A percentile compares a stretch with the other conserved stretches of the same genome.
phyloP scores from a whole-genome alignment of 2,329 filamentous ascomycete genomes.

The Hypoxylon rubiginosum region DNA sequence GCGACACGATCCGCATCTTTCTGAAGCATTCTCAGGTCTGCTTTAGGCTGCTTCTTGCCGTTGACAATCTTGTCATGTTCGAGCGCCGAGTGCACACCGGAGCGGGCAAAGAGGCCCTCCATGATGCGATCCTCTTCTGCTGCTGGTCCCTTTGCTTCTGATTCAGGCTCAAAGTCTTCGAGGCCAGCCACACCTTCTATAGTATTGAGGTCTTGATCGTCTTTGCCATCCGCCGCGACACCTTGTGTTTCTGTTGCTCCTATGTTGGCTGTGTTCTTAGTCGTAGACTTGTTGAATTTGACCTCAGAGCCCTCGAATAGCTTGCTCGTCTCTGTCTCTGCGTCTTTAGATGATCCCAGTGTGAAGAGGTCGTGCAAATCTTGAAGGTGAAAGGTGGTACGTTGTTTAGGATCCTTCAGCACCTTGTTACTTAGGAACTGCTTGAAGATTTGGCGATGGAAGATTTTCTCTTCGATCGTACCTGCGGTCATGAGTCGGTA shows the following conservation, averaged over 20 bases:
- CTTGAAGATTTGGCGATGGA: constrained; percentile 98
- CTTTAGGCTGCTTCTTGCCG: constrained; percentile 77
- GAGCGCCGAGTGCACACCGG: constrained; percentile 89
- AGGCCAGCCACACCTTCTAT: constrained; percentile 53
- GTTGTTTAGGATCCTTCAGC: constrained; percentile 91
- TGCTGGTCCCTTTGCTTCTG: constrained; percentile 60
- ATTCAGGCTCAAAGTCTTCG: constrained; percentile 58
- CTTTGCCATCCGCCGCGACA: constrained; percentile 37
- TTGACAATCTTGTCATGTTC: constrained; percentile 94
- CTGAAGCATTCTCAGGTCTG: constrained; percentile 83
- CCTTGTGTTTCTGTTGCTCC: constrained; percentile 24
- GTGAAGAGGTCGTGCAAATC: constrained; percentile 95
- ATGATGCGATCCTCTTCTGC: constrained; percentile 82
- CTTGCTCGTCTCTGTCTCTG: constrained; percentile 84
- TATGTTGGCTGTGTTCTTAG: constrained; percentile 19
- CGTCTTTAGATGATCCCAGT: constrained; percentile 75
- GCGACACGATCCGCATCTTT: constrained; percentile 86
- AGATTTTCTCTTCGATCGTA: constrained; percentile 99
- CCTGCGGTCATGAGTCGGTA: constrained; percentile 98
- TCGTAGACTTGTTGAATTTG: constrained; percentile 62
- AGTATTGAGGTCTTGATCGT: constrained; percentile 49
- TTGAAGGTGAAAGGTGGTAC: constrained; percentile 88
- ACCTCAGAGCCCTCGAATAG: constrained; percentile 92
- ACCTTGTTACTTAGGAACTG: constrained; percentile 98
- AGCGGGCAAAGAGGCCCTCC: constrained; percentile 87